Evolutionary conservation across 768 basidiomycete genomes (phyloP).

Genomic region (Boletus rubroflammeus): DNA sequence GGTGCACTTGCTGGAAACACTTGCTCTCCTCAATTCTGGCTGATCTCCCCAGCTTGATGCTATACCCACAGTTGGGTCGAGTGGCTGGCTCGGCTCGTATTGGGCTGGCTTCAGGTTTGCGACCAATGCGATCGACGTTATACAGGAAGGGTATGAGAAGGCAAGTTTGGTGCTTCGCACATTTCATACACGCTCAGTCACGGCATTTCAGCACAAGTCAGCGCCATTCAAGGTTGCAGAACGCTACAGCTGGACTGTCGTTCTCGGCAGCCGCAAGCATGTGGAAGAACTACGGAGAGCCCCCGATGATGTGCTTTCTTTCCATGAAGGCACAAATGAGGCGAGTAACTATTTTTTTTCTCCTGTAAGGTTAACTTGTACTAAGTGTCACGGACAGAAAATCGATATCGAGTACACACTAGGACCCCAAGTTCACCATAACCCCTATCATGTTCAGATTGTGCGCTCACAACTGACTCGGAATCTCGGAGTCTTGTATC

Average conservation of each 20-base stretch:
- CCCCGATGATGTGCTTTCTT: constrained; percentile 37
- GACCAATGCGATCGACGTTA: constrained; percentile 14
- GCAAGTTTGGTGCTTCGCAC: constrained; percentile 2
- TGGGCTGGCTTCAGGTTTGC: constrained; percentile 17
- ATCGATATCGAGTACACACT: constrained; percentile 34
- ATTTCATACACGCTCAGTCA: not conserved
- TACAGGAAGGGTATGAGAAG: constrained; percentile 34
- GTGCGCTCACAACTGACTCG: constrained; percentile 28
- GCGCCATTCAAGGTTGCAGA: constrained; percentile 32
- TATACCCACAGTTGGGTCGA: constrained; percentile 31
- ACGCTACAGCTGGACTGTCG: constrained; percentile 36
- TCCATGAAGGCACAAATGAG: constrained; percentile 29
- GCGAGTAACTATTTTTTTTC: constrained; percentile 19
- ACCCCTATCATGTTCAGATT: constrained; percentile 22
- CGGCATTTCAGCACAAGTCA: constrained; percentile 21
- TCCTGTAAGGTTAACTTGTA: no score
- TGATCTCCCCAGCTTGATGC: constrained; percentile 15
- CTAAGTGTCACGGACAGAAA: constrained; percentile 20
- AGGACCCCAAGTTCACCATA: constrained; percentile 27
- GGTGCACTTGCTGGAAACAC: not conserved
- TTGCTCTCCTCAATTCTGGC: not conserved
- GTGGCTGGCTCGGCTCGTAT: constrained; percentile 27
- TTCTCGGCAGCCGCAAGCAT: constrained; percentile 30
- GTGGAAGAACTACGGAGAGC: constrained; percentile 41
- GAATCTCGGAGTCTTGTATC: constrained; percentile 37